These are phyloP conservation scores for Ciborinia camelliae DNA, from an alignment of 2,329 filamentous ascomycete genomes.

Conservation along the genomic window DNA sequence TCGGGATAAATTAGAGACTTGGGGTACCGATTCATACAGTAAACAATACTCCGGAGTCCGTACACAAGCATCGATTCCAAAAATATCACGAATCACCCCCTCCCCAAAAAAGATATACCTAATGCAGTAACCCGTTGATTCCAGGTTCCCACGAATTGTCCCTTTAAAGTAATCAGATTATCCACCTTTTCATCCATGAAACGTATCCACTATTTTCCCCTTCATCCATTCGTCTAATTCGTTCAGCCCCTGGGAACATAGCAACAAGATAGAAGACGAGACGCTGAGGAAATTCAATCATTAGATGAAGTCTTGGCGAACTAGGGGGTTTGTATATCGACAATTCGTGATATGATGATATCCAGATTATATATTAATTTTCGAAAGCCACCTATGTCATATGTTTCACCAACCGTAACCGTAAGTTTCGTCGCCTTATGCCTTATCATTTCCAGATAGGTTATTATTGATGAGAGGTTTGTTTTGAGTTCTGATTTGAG, in stretches of 20 bases:
- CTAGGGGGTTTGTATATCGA: background rate
- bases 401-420: background rate
- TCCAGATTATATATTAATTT: background rate
- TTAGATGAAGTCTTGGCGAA: background rate
- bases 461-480: background rate
- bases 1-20: background rate
- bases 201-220: background rate
- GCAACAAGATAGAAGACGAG: too few species aligned
- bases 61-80: too few species aligned
- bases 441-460: background rate
- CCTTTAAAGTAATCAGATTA: background rate
- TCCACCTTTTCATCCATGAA: background rate
- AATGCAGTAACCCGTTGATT: background rate
- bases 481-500: background rate
- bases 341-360: too few species aligned
- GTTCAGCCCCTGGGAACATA: too few species aligned
- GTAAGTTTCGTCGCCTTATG: background rate
- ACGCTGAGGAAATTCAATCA: background rate
- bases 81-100: background rate
- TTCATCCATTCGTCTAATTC: background rate
- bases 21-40: background rate
- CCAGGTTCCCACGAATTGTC: background rate
- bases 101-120: background rate
- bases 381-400: conserved; percentile 9
- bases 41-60: too few species aligned